Conservation (phyloP, 768 basidiomycete species). For the Leccinum arenicola region DNA sequence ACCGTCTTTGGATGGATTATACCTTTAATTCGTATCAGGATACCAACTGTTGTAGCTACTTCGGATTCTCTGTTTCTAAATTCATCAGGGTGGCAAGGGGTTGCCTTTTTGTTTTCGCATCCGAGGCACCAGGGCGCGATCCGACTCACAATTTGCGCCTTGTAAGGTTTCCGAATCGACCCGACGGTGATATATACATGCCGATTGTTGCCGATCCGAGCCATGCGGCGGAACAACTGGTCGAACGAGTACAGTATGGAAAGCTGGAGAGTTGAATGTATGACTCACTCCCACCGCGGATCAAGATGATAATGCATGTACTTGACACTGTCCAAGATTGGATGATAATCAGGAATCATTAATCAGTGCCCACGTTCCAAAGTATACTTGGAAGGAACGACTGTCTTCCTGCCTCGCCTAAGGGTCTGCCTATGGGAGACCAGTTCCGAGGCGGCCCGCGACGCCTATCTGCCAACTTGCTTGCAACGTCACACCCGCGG, state of each 20-base stretch:
- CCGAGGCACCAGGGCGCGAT: neutral
- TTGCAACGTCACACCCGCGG: neutral
- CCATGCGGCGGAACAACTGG: neutral
- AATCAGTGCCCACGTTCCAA: neutral
- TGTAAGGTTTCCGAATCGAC: neutral
- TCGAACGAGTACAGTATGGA: neutral
- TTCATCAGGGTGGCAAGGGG: constrained; percentile 16
- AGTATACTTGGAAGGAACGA: no score
- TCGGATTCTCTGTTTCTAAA: neutral
- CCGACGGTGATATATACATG: neutral
- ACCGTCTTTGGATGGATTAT: constrained; percentile 8
- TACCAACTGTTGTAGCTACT: constrained; percentile 16
- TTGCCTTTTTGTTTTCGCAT: constrained; percentile 8
- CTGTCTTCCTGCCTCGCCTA: no score
- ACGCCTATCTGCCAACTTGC: neutral
- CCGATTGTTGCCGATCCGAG: neutral
- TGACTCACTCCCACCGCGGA: neutral
- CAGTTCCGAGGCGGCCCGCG: neutral
- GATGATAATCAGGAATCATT: neutral
- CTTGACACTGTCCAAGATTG: neutral
- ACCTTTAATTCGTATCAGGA: constrained; percentile 13
- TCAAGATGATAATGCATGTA: neutral
- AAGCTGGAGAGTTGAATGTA: neutral
- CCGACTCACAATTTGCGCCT: neutral
- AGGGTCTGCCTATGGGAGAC: no score